phyloP scores from a whole-genome alignment of 306 rosid species.

The Vigna nakashimae region DNA sequence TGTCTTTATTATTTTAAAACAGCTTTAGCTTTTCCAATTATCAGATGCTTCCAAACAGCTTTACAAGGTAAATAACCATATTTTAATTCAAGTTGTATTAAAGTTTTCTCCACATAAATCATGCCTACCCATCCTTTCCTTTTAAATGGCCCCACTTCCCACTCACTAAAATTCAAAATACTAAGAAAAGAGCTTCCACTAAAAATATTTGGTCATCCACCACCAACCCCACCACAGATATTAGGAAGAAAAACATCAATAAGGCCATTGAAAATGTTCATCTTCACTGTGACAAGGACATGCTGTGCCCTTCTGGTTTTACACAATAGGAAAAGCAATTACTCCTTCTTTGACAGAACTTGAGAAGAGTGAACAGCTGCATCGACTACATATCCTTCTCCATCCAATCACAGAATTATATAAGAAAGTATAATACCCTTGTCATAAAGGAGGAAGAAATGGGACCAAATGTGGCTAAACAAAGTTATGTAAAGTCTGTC shows the following conservation, averaged over 20 bases:
- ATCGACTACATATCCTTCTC: constrained; percentile 42
- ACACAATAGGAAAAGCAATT: constrained; percentile 50
- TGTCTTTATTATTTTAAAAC: constrained; percentile 37
- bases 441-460: constrained; percentile 25
- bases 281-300: constrained; percentile 52
- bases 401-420: constrained; percentile 41
- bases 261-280: constrained; percentile 51
- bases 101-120: constrained; percentile 59
- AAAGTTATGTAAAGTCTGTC: constrained; percentile 34
- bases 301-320: constrained; percentile 48
- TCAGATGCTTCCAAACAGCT: constrained; percentile 63
- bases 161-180: constrained; percentile 50
- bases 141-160: constrained; percentile 68
- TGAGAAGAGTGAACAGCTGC: constrained; percentile 45
- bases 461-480: background rate
- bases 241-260: constrained; percentile 54
- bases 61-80: constrained; percentile 59
- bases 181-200: constrained; percentile 52
- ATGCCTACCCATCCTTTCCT: constrained; percentile 50
- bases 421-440: constrained; percentile 42
- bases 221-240: constrained; percentile 70
- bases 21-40: constrained; percentile 40
- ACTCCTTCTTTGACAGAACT: constrained; percentile 54
- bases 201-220: constrained; percentile 58
- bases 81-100: constrained; percentile 64